phyloP scores from a whole-genome alignment of 2,329 filamentous ascomycete genomes.

The Lecanicillium sp. region DNA sequence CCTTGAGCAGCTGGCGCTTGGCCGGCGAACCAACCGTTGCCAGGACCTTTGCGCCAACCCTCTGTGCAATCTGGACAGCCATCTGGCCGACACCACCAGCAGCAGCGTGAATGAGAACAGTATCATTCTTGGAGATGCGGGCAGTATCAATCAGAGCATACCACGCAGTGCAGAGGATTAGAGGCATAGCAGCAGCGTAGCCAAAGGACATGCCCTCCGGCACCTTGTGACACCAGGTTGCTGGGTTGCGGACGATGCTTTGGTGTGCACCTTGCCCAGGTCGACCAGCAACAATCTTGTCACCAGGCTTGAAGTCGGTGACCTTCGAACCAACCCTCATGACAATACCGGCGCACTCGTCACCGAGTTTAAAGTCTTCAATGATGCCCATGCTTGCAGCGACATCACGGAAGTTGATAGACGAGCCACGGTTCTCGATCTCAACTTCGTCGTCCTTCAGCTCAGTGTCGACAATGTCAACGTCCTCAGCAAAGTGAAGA shows the following conservation, averaged over 20 bases:
- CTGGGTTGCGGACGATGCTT: conserved; percentile 20
- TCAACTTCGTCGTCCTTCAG: conserved; percentile 19
- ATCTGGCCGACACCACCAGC: conserved; percentile 28
- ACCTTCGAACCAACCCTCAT: conserved; percentile 12
- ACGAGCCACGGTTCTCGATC: conserved; percentile 20
- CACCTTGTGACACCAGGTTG: conserved; percentile 21
- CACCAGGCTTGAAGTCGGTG: conserved; percentile 18
- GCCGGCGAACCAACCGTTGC: conserved; percentile 24
- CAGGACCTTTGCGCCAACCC: conserved; percentile 27
- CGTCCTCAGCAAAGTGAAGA: conserved; percentile 19
- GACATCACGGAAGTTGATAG: conserved; percentile 29
- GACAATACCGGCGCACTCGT: conserved; percentile 19
- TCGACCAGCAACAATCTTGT: conserved; percentile 19
- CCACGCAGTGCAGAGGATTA: conserved; percentile 19
- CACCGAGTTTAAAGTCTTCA: conserved; percentile 14
- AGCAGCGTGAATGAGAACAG: conserved; percentile 29
- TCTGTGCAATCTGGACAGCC: conserved; percentile 27
- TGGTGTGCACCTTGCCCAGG: conserved; percentile 15
- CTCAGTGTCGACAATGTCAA: conserved; percentile 7
- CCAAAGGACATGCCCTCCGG: conserved; percentile 17
- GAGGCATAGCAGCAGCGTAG: conserved; percentile 18
- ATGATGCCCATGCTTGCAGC: conserved; percentile 19
- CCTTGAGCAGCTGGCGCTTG: conserved; percentile 20
- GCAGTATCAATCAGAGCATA: conserved; percentile 18
- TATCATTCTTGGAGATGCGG: conserved; percentile 14